Conservation (phyloP, 2,329 filamentous ascomycete genomes). For the Ciborinia camelliae region DNA sequence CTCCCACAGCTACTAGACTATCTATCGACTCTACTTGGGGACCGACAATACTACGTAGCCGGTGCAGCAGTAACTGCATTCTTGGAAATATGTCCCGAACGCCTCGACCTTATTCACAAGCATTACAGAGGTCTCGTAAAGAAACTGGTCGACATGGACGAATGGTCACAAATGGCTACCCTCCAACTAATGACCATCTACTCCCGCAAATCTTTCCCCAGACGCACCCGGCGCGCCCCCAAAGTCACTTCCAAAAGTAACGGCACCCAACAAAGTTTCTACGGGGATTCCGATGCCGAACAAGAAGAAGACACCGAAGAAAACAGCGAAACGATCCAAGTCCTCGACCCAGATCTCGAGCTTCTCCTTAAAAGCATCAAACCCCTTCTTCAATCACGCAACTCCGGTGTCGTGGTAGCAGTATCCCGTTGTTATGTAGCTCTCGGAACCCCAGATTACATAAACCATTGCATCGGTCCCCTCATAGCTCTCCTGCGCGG, state of each 20-base stretch:
- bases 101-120: constrained; percentile 83
- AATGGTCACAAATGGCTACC: constrained; percentile 90
- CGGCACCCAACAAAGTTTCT: constrained; percentile 66
- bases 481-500: constrained; percentile 81
- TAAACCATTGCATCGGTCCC: constrained; percentile 74
- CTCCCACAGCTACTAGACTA: constrained; percentile 83
- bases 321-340: constrained; percentile 48
- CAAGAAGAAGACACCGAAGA: constrained; percentile 41
- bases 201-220: constrained; percentile 81
- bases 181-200: constrained; percentile 81
- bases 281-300: constrained; percentile 59
- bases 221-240: constrained; percentile 56
- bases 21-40: constrained; percentile 71
- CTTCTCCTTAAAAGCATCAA: constrained; percentile 76
- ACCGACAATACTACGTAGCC: constrained; percentile 95
- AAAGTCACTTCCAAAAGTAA: constrained; percentile 37
- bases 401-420: constrained; percentile 86
- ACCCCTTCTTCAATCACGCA: constrained; percentile 86
- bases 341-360: constrained; percentile 78
- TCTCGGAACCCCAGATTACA: constrained; percentile 74
- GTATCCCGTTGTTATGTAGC: constrained; percentile 83
- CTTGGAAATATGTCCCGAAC: constrained; percentile 81
- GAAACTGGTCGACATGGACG: constrained; percentile 97
- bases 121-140: constrained; percentile 82
- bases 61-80: constrained; percentile 90